Percentiles rank a stretch among this genome's conserved stretches.
These are phyloP conservation scores for Ceratocystis smalleyi DNA, from an alignment of 2,329 filamentous ascomycete genomes.

Conservation along the genomic window DNA sequence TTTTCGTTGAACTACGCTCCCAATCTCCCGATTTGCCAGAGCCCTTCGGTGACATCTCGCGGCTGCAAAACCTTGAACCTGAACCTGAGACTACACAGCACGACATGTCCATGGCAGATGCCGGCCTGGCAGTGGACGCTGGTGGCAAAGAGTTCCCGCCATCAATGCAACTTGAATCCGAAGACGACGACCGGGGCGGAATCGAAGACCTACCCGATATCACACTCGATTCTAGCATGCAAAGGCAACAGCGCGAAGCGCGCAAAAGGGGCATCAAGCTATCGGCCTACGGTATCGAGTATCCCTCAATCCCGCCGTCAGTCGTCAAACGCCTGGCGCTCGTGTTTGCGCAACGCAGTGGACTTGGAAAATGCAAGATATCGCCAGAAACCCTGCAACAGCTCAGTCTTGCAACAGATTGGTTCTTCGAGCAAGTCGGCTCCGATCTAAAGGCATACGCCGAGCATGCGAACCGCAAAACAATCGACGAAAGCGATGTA, in stretches of 20 bases:
- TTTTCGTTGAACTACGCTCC: neutral
- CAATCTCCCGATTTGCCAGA: slow-evolving; percentile 11
- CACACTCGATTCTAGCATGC: slow-evolving; percentile 5
- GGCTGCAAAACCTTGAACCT: slow-evolving; percentile 11
- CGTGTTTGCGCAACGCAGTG: slow-evolving; percentile 52
- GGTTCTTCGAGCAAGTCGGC: slow-evolving; percentile 80
- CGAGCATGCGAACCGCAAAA: slow-evolving; percentile 65
- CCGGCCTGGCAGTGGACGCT: neutral
- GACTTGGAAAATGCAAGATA: slow-evolving; percentile 51
- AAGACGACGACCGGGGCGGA: slow-evolving; percentile 15
- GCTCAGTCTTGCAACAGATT: slow-evolving; percentile 68
- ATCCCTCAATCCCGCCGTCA: slow-evolving; percentile 55
- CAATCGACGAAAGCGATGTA: slow-evolving; percentile 73
- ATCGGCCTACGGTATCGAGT: slow-evolving; percentile 59
- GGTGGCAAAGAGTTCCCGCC: slow-evolving; percentile 6
- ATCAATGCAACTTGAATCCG: slow-evolving; percentile 12
- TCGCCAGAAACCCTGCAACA: slow-evolving; percentile 57
- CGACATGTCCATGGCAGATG: slow-evolving; percentile 10
- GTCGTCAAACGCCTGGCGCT: slow-evolving; percentile 62
- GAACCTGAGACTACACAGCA: slow-evolving; percentile 6
- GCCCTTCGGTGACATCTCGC: slow-evolving; percentile 15
- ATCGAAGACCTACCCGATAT: slow-evolving; percentile 8
- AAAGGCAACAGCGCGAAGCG: slow-evolving; percentile 9
- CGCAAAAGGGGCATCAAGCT: slow-evolving; percentile 36
- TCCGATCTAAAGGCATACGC: slow-evolving; percentile 70